A percentile compares a stretch with the other conserved stretches of the same genome.
These are phyloP conservation scores for Pinguiococcus pyrenoidosus DNA, from an alignment of 108 stramenopile genomes.

Conservation along the genomic window DNA sequence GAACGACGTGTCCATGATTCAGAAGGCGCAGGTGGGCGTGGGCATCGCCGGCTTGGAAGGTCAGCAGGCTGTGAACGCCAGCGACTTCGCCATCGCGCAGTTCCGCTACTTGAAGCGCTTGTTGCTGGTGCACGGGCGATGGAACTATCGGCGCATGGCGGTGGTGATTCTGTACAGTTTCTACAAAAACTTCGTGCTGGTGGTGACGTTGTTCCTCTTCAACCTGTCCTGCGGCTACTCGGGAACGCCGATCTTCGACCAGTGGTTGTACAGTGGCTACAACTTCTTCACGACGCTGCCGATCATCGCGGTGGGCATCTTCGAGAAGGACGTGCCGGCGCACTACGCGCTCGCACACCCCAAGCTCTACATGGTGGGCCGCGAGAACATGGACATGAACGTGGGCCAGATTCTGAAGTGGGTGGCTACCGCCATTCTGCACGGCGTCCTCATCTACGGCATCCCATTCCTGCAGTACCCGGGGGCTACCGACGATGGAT, in stretches of 20 bases:
- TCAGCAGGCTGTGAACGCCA: conserved; percentile 38
- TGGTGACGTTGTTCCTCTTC: conserved; percentile 41
- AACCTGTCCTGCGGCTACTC: conserved; percentile 27
- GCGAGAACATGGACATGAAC: conserved; percentile 1
- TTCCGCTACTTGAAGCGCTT: conserved; percentile 32
- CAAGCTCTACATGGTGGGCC: conserved; percentile 19
- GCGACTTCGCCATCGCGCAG: conserved; percentile 43
- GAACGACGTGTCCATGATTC: conserved; percentile 46
- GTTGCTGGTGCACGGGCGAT: conserved; percentile 42
- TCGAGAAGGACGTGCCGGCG: conserved; percentile 41
- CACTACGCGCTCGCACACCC: conserved; percentile 42
- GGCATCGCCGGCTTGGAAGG: conserved; percentile 27
- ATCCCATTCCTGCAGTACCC: too few relatives aligned
- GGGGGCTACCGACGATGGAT: too few relatives aligned
- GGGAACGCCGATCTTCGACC: conserved; percentile 32
- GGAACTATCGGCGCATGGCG: conserved; percentile 35
- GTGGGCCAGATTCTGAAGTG: too few relatives aligned
- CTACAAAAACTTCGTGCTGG: conserved; percentile 46
- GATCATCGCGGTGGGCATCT: conserved; percentile 27
- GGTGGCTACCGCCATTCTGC: too few relatives aligned
- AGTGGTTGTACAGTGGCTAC: conserved; percentile 24
- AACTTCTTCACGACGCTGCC: conserved; percentile 37
- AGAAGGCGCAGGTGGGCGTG: conserved; percentile 19
- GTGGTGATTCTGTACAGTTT: conserved; percentile 45
- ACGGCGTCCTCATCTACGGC: too few relatives aligned